Conservation (phyloP, 2,329 filamentous ascomycete genomes). For the Scedosporium boydii region DNA sequence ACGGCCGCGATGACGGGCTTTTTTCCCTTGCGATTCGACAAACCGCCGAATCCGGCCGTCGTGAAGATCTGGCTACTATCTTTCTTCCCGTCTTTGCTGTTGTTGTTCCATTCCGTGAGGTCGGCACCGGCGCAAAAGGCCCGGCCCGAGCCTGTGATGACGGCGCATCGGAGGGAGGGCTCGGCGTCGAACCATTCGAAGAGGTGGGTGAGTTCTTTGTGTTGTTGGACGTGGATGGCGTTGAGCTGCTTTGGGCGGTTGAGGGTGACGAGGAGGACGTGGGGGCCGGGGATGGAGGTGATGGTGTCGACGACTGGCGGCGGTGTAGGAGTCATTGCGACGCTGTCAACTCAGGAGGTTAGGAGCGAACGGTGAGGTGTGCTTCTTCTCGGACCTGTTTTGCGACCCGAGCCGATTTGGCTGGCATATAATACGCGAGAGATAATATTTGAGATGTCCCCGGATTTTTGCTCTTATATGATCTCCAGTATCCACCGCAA, state of each 20-base stretch:
- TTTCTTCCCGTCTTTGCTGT: slow-evolving; percentile 24
- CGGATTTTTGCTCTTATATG: too few species aligned
- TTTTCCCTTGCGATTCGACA: slow-evolving; percentile 56
- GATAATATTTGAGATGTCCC: too few species aligned
- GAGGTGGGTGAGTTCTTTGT: slow-evolving; percentile 36
- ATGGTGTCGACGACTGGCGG: slow-evolving; percentile 30
- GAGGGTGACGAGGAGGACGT: slow-evolving; percentile 50
- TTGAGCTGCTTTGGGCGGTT: slow-evolving; percentile 51
- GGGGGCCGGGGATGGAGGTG: slow-evolving; percentile 40
- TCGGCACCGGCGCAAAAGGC: slow-evolving; percentile 63
- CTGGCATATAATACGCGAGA: too few species aligned
- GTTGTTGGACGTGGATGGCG: slow-evolving; percentile 38
- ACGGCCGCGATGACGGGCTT: slow-evolving; percentile 72
- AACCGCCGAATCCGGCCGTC: slow-evolving; percentile 50
- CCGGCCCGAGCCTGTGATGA: slow-evolving; percentile 53
- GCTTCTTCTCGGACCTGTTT: too few species aligned
- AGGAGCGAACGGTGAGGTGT: too few species aligned
- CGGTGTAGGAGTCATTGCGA: slow-evolving; percentile 12
- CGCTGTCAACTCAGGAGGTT: too few species aligned
- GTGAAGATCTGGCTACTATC: slow-evolving; percentile 17
- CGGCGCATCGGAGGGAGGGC: slow-evolving; percentile 48
- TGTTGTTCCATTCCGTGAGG: slow-evolving; percentile 52
- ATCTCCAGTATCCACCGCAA: too few species aligned
- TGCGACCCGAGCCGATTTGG: too few species aligned
- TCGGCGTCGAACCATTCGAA: slow-evolving; percentile 56